Base-by-base conservation (phyloP, 345 rosid species). In the Viola odorata region DNA sequence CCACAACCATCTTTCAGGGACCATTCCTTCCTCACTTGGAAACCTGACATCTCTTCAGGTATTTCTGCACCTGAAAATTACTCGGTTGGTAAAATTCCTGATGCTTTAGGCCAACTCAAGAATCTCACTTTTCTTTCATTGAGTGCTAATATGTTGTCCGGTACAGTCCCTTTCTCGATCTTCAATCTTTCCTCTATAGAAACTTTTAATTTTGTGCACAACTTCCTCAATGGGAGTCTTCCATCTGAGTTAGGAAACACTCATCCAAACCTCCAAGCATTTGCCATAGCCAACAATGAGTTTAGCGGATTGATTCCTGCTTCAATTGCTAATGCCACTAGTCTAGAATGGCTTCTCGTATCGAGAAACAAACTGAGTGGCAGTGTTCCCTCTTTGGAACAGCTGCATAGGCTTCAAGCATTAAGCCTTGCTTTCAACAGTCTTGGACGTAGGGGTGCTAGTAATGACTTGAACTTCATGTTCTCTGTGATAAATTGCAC, bases 281-380 rank as follows among this genome's bases (percentile, higher is more conserved):
- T 74, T 36, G 8, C 12, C 3, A 6, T 65, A 1, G 7, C 41
- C 0, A 0, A 2, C 0, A 75, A 75, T 23, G 10, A 59, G 4
- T 47, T 75, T 32, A 45, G n/a, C 0, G 77, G 80, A 3, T 12
- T 36, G 7, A 42, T 78, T 39, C 74, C 72, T 7, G 15, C 4
- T 3, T 74, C 81, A 5, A 12, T 74, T 17, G 54, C 71, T 45
- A 78, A 78, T 52, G 64, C 65, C 12, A 64, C 75, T 0, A 54
- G 74, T 42, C 63, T 80, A 1, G 0, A 2, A 8, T 0, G 0
- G 1, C 47, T 70, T 12, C 0, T 0, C 3, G 1, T 68, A 2
- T 0, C 5, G 0, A 0, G 0, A 0, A 68, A 72, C 5, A 0
- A 50, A 2, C 41, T 68, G 6, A 57, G 36, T 6, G 66, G 73